Percentiles rank a stretch among this genome's conserved stretches.
Evolutionary conservation across 441 rosid species (phyloP).

Genomic region (Jatropha multifida): DNA sequence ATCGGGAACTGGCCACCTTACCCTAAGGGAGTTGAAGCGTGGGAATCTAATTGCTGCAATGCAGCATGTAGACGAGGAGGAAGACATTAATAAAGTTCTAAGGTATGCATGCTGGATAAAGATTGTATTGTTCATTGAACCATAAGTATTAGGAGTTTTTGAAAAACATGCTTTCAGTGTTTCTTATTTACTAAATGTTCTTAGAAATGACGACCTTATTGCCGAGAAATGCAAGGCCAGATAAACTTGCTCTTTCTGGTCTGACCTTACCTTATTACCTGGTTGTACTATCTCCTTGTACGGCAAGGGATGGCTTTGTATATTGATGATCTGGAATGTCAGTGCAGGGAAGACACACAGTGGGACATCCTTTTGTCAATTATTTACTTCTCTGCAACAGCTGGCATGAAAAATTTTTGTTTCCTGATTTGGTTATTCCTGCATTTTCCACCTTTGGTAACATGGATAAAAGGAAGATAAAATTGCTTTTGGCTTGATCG

Average conservation of each 20-base stretch:
- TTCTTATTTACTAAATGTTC: neutral
- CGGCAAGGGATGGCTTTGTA: neutral
- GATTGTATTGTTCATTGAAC: constrained; percentile 1
- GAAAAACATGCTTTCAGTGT: neutral
- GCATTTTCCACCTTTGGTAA: neutral
- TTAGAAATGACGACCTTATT: neutral
- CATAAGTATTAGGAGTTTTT: neutral
- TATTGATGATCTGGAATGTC: neutral
- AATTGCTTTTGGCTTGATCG: neutral
- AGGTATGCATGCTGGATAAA: constrained; percentile 43
- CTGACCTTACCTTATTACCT: neutral
- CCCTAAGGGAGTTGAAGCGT: constrained; percentile 83
- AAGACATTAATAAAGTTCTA: constrained; percentile 94
- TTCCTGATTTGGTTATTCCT: neutral
- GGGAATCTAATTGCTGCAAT: constrained; percentile 83
- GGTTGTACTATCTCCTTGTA: neutral
- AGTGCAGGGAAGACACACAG: neutral
- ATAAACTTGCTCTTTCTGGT: neutral
- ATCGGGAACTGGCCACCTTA: constrained; percentile 79
- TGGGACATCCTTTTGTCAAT: neutral
- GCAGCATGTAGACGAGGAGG: constrained; percentile 92
- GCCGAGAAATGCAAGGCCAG: neutral
- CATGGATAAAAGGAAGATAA: neutral
- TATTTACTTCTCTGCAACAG: neutral
- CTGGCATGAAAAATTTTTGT: neutral